These are phyloP conservation scores for Cercospora sp. DNA, from an alignment of 2,329 filamentous ascomycete species.

Conservation along the genomic window DNA sequence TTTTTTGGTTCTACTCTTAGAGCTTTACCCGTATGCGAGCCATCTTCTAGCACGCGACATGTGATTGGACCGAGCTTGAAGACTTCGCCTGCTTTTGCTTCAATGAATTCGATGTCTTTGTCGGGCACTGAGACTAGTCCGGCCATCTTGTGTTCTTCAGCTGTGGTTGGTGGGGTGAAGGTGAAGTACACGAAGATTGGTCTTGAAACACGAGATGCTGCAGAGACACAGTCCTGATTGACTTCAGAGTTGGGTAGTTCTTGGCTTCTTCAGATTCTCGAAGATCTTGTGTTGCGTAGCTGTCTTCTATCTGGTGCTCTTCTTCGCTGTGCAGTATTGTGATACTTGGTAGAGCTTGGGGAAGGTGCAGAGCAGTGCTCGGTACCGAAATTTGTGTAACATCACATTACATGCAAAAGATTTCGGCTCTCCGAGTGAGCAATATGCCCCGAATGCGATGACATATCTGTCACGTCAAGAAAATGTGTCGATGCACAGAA, in stretches of 20 bases:
- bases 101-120: conserved; percentile 51
- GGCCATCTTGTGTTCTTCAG: conserved; percentile 18
- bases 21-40: conserved; percentile 49
- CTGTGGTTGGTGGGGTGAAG: not conserved
- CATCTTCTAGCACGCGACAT: conserved; percentile 55
- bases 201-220: not conserved
- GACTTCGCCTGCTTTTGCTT: conserved; percentile 51
- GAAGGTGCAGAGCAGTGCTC: not conserved
- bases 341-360: not conserved
- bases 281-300: not conserved
- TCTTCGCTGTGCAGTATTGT: not conserved
- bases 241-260: not conserved
- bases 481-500: not conserved
- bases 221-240: not conserved
- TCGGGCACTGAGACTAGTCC: conserved; percentile 42
- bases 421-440: not conserved
- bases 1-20: no score
- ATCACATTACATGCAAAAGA: not conserved
- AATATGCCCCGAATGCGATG: not conserved
- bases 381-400: not conserved
- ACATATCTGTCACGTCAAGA: not conserved
- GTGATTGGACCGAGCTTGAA: conserved; percentile 52
- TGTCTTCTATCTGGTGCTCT: not conserved
- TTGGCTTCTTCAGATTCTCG: not conserved
- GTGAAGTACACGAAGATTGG: not conserved